These are phyloP conservation scores for Pilatotrama ljubarskyi DNA, from an alignment of 768 basidiomycete species.

Conservation along the genomic window DNA sequence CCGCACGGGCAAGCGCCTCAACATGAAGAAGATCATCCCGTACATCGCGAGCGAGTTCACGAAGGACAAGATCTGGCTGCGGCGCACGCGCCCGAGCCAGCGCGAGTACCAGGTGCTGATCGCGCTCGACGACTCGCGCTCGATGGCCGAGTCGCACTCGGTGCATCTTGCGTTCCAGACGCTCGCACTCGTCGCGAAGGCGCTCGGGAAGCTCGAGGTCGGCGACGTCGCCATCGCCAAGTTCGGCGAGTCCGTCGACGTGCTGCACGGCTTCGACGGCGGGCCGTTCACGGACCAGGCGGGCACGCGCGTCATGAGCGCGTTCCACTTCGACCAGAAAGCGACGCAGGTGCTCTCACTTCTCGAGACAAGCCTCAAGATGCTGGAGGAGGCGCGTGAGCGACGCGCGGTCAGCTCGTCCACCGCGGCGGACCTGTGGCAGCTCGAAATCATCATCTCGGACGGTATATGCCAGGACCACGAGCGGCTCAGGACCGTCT, in stretches of 20 bases:
- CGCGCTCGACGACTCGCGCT: constrained; percentile 93
- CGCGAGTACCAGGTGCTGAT: constrained; percentile 95
- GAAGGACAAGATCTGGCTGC: constrained; percentile 98
- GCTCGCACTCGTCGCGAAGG: constrained; percentile 87
- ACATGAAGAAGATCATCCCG: constrained; percentile 98
- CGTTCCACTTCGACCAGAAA: constrained; percentile 88
- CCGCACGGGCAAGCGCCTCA: constrained; percentile 93
- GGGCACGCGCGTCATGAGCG: constrained; percentile 76
- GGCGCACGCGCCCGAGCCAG: constrained; percentile 89
- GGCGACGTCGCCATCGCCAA: constrained; percentile 92
- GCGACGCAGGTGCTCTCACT: constrained; percentile 85
- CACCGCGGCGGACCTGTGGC: constrained; percentile 87
- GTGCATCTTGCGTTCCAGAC: constrained; percentile 95
- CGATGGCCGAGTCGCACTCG: constrained; percentile 92
- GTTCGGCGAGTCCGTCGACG: constrained; percentile 86
- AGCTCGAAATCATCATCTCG: constrained; percentile 96
- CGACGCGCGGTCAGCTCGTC: constrained; percentile 58
- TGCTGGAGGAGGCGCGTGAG: constrained; percentile 78
- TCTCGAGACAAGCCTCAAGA: constrained; percentile 72
- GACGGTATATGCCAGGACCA: constrained; percentile 99
- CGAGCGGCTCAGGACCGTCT: constrained; percentile 72
- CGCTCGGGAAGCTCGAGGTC: constrained; percentile 87
- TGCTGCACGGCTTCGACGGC: constrained; percentile 83
- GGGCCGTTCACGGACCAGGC: constrained; percentile 80
- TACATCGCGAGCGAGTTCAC: constrained; percentile 99